Percentiles rank a stretch among this genome's conserved stretches.
These are phyloP conservation scores for Arctium lappa DNA, from an alignment of 129 eudicot species.

Conservation along the genomic window DNA sequence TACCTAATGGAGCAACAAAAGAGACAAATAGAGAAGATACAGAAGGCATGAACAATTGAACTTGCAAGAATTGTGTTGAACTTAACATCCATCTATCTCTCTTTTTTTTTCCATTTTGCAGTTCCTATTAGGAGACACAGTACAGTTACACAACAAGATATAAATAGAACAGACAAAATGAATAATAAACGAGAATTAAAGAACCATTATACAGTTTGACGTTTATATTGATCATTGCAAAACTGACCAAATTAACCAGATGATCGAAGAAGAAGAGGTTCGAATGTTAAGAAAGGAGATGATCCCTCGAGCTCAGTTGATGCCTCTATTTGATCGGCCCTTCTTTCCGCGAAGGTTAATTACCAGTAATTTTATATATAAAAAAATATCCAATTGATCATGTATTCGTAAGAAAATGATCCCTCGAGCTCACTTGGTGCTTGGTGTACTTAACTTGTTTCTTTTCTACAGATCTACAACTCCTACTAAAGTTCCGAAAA, in stretches of 20 bases:
- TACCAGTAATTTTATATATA: background rate
- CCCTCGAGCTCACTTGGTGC: background rate
- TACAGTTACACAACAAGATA: background rate
- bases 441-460: background rate
- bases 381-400: background rate
- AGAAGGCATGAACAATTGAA: constrained; percentile 38
- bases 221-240: background rate
- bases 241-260: constrained; percentile 28
- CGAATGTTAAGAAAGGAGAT: constrained; percentile 72
- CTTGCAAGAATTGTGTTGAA: background rate
- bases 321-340: constrained; percentile 82
- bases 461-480: constrained; percentile 51
- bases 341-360: constrained; percentile 72
- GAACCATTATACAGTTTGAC: background rate
- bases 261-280: constrained; percentile 86
- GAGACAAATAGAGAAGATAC: constrained; percentile 59
- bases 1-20: constrained; percentile 66
- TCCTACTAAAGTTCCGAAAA: constrained; percentile 61
- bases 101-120: background rate
- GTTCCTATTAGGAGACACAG: background rate
- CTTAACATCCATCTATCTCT: background rate
- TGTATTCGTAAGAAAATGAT: background rate
- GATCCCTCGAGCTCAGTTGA: constrained; percentile 88
- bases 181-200: background rate
- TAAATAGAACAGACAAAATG: background rate